Base-by-base conservation (phyloP, 192 early-diverging fungal genomes). In the Podila epicladia region DNA sequence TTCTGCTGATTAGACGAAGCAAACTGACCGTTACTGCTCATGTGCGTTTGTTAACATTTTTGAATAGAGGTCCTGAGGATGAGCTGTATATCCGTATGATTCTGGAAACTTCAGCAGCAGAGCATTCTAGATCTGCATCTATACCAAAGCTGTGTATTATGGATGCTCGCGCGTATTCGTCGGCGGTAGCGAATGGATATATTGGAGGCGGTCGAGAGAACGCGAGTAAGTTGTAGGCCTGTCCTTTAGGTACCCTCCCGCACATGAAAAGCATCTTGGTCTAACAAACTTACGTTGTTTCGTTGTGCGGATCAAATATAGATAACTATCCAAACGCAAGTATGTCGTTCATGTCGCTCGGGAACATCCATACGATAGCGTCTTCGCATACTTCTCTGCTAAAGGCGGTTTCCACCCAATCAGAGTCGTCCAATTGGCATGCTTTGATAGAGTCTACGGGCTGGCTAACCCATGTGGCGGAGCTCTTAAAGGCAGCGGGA, bases 121-220 rank as follows among this genome's bases (percentile, higher is more conserved):
- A 82, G 48, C 57, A 64, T 20, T 9, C 17, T 29, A 45, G n/a
- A 15, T n/a, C 59, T 15, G 58, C 31, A 24, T n/a, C 32, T 49
- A 19, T 41, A 5, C 75, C 74, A 22, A 85, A 75, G 59, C 72
- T 85, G 20, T 85, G 80, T 55, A 75, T 85, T 28, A 75, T 85
- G 60, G 84, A 85, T 50, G 84, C 84, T 31, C 75, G 84, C 6
- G 63, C 67, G 4, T 83, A 67, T 49, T 38, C 75, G 0, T 64
- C 84, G 19, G 84, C 84, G 9, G 60, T 85, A 1, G 70, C 72
- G 0, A 85, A 85, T 51, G 82, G 75, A 35, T 83, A 66, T 57
- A 24, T 31, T 4, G 73, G 82, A 5, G 84, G 84, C 11, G 84
- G 84, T 24, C 73, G 80, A 51, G 84, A 85, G 38, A 85, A 83